Percentiles rank a stretch among this genome's conserved stretches.
These are phyloP conservation scores for Seiridium cupressi DNA, from an alignment of 2,329 filamentous ascomycete genomes.

Conservation along the genomic window DNA sequence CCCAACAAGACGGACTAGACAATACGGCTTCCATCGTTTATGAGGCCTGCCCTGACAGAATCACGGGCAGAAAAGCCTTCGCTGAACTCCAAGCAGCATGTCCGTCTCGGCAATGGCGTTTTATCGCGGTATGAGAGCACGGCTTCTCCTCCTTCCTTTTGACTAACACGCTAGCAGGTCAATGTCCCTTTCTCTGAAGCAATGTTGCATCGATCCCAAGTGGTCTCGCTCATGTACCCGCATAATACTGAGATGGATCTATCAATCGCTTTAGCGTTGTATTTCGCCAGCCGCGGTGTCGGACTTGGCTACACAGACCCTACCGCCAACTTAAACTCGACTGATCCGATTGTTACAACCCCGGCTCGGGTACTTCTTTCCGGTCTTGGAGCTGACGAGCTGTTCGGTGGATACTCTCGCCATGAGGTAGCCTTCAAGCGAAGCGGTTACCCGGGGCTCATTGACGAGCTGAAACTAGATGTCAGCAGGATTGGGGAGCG, in stretches of 20 bases:
- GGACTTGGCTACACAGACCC: slow-evolving; percentile 43
- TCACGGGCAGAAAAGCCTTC: slow-evolving; percentile 79
- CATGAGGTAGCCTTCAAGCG: slow-evolving; percentile 75
- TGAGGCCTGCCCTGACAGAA: slow-evolving; percentile 84
- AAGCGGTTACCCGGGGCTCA: slow-evolving; percentile 66
- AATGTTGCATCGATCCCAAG: slow-evolving; percentile 61
- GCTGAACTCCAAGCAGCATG: slow-evolving; percentile 71
- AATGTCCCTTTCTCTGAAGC: slow-evolving; percentile 81
- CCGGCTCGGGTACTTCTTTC: slow-evolving; percentile 83
- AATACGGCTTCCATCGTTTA: slow-evolving; percentile 47
- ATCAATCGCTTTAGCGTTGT: slow-evolving; percentile 90
- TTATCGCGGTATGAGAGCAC: slow-evolving; percentile 60
- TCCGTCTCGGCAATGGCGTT: slow-evolving; percentile 73
- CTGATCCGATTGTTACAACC: slow-evolving; percentile 41
- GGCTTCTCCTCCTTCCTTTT: background rate
- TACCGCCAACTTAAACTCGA: slow-evolving; percentile 21
- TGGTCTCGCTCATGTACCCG: slow-evolving; percentile 80
- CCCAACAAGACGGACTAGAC: slow-evolving; percentile 38
- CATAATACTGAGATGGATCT: slow-evolving; percentile 99
- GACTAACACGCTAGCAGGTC: slow-evolving; percentile 42
- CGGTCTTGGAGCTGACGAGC: slow-evolving; percentile 90
- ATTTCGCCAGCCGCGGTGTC: slow-evolving; percentile 81
- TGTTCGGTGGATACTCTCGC: slow-evolving; percentile 90
- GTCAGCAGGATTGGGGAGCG: slow-evolving; percentile 82
- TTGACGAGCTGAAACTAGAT: slow-evolving; percentile 82